A percentile compares a stretch with the other conserved stretches of the same genome.
phyloP scores from a whole-genome alignment of 495 filamentous ascomycete genomes.

The Bombardia bombarda region DNA sequence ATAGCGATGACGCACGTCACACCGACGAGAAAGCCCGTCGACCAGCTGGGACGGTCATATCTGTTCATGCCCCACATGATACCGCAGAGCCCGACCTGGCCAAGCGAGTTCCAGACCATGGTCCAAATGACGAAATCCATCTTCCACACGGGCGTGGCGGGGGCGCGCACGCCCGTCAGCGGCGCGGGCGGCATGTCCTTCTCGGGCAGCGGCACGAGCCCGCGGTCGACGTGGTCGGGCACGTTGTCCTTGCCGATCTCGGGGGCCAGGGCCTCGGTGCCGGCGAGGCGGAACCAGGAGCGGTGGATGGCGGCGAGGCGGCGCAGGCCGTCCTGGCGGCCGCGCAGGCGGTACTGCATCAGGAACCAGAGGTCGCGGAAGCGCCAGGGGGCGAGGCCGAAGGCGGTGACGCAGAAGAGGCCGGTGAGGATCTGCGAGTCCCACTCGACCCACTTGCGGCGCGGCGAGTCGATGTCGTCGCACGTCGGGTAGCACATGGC shows the following conservation, averaged over 20 bases:
- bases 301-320: constrained; percentile 58
- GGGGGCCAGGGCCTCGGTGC: constrained; percentile 40
- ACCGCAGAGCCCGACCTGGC: constrained; percentile 59
- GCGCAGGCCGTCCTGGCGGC: constrained; percentile 46
- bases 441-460: constrained; percentile 76
- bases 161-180: constrained; percentile 55
- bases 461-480: constrained; percentile 63
- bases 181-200: constrained; percentile 46
- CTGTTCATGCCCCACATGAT: constrained; percentile 79
- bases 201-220: constrained; percentile 47
- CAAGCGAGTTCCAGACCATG: constrained; percentile 67
- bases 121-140: constrained; percentile 72
- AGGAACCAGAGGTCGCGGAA: constrained; percentile 71
- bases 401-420: constrained; percentile 80
- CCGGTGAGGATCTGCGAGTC: constrained; percentile 78
- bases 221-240: constrained; percentile 23
- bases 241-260: constrained; percentile 37
- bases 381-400: constrained; percentile 78
- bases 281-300: constrained; percentile 61
- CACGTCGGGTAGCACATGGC: constrained; percentile 73
- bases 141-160: constrained; percentile 63
- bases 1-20: constrained; percentile 61
- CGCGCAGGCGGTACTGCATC: constrained; percentile 49
- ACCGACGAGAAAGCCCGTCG: constrained; percentile 65
- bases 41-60: constrained; percentile 61